Evolutionary conservation across 352 stramenopile genomes (phyloP).

Genomic region (Pythium oligandrum): DNA sequence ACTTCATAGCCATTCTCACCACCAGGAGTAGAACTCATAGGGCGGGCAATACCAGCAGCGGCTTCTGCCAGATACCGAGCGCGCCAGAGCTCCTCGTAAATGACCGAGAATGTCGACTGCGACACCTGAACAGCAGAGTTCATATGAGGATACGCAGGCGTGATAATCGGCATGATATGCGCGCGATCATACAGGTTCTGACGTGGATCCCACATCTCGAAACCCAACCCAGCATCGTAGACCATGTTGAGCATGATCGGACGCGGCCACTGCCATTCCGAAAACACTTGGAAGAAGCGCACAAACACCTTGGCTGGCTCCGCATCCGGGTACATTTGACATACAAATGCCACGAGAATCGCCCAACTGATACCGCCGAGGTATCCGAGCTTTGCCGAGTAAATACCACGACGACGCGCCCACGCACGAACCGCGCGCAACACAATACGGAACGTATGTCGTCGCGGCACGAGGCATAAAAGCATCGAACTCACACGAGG

Average conservation of each 20-base stretch:
- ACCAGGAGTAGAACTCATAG: constrained; percentile 3
- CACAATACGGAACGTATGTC: constrained; percentile 86
- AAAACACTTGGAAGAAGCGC: constrained; percentile 82
- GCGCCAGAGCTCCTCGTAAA: constrained; percentile 90
- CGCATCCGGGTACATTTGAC: constrained; percentile 80
- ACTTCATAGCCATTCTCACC: neutral
- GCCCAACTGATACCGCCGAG: constrained; percentile 97
- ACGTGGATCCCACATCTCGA: constrained; percentile 87
- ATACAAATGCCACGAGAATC: constrained; percentile 96
- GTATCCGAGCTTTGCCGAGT: constrained; percentile 96
- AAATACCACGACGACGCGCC: constrained; percentile 90
- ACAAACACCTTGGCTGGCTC: constrained; percentile 73
- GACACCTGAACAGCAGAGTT: constrained; percentile 97
- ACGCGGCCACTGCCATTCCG: constrained; percentile 79
- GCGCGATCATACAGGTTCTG: constrained; percentile 83
- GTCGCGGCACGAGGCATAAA: constrained; percentile 87
- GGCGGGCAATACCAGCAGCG: constrained; percentile 40
- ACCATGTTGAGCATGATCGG: constrained; percentile 85
- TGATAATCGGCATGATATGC: constrained; percentile 99
- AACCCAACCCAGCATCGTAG: constrained; percentile 72
- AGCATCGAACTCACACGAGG: constrained; percentile 95
- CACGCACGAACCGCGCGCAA: constrained; percentile 70
- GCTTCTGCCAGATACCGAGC: constrained; percentile 67
- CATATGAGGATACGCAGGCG: constrained; percentile 96
- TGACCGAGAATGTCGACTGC: constrained; percentile 88